These are phyloP conservation scores for Ganoderma multipileum DNA, from an alignment of 1,284 basidiomycete species.

Conservation along the genomic window DNA sequence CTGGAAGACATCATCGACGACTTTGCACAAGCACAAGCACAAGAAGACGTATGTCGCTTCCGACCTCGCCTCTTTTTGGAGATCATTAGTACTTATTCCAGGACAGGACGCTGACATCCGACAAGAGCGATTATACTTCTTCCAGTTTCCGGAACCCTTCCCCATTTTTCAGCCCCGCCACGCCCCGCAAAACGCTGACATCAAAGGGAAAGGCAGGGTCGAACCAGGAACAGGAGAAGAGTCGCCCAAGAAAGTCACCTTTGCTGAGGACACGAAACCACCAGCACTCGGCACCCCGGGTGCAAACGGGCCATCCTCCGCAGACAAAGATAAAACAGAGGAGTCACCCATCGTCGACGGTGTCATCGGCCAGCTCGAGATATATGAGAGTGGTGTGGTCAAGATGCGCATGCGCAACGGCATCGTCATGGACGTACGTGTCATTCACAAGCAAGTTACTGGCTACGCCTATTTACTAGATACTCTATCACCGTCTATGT, in stretches of 20 bases:
- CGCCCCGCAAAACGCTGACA: slow-evolving; percentile 34
- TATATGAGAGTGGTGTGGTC: slow-evolving; percentile 86
- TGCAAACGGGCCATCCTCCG: slow-evolving; percentile 35
- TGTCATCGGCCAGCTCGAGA: slow-evolving; percentile 80
- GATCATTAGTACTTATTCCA: slow-evolving; percentile 13
- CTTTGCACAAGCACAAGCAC: slow-evolving; percentile 60
- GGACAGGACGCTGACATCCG: slow-evolving; percentile 53
- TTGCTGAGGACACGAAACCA: slow-evolving; percentile 64
- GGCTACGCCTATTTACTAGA: not conserved
- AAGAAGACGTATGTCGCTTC: slow-evolving; percentile 46
- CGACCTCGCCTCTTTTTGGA: not conserved
- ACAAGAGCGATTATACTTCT: slow-evolving; percentile 83
- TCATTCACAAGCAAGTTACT: slow-evolving; percentile 7
- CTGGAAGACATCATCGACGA: slow-evolving; percentile 86
- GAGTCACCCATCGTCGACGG: slow-evolving; percentile 66
- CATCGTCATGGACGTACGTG: slow-evolving; percentile 79
- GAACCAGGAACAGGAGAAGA: slow-evolving; percentile 33
- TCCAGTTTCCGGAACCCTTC: slow-evolving; percentile 93
- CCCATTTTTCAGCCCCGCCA: slow-evolving; percentile 67
- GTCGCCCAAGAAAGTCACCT: slow-evolving; percentile 57
- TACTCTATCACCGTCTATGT: not conserved
- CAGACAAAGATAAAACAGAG: slow-evolving; percentile 33
- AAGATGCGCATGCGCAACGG: slow-evolving; percentile 85
- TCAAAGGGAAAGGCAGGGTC: slow-evolving; percentile 44
- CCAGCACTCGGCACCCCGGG: slow-evolving; percentile 36